Evolutionary conservation across 176 grass and related monocot species (phyloP), one percentile per base, ranked within the genome.

Genomic region (Thinopyrum elongatum): DNA sequence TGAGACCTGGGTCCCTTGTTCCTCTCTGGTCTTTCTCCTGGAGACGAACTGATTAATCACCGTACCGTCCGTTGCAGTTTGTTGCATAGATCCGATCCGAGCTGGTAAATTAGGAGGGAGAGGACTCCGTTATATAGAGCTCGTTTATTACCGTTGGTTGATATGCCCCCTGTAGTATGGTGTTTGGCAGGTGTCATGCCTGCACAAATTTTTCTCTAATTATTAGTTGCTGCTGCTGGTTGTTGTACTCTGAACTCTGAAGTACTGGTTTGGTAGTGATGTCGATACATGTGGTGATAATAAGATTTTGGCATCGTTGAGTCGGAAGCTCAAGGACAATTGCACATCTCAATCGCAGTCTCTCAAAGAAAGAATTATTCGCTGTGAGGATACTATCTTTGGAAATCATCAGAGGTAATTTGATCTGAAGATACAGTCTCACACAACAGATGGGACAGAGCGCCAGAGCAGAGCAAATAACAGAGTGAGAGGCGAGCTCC

Each of bases 51-150:
- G 77, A 80, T 83, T 68, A 38, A 35, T 82, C 63, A 2, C n/a
- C 22, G 10, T 21, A 5, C 59, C 59, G n/a, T 21, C 68, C 80
- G 51, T 80, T 89, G 80, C 76, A 23, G 74, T 84, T 51, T 27
- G 58, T 87, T 76, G 51, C 46, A 53, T 79, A 84, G 74, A 63
- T 61, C 59, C 81, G 77, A 87, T 61, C 77, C 81, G 77, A 85
- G 85, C 33, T 82, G 81, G 81, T 70, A 72, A 84, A 80, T 78
- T 62, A 68, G 83, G 80, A 82, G 88, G 78, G 71, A 59, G 82
- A 29, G 69, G 31, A 80, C 85, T 87, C 78, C 82, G 58, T 90
- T 87, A 57, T 73, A 42, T 82, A 84, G 91, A 72, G 39, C 88
- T 83, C 35, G 83, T 13, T 33, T 83, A 72, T 49, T 49, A 49